Percentiles rank a stretch among this genome's conserved stretches.
Evolutionary conservation across 2,329 filamentous ascomycete genomes (phyloP).

Genomic region (Colletotrichum sp.): DNA sequence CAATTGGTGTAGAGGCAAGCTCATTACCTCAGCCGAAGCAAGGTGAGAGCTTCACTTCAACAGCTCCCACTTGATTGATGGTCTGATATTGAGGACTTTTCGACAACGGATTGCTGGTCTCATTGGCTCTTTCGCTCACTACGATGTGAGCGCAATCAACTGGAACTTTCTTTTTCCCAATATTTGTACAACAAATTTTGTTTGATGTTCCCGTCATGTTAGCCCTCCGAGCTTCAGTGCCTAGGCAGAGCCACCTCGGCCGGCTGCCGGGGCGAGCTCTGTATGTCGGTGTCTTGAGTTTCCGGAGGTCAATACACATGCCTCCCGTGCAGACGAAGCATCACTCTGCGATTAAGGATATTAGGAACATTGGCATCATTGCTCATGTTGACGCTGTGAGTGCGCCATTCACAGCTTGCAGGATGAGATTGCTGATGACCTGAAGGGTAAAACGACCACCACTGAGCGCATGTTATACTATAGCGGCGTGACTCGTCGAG

Average conservation of each 20-base stretch:
- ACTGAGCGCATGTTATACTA: constrained; percentile 99
- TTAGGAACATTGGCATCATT: constrained; percentile 97
- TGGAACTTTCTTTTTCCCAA: background rate
- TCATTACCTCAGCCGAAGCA: background rate
- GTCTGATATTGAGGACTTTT: background rate
- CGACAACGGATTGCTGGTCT: background rate
- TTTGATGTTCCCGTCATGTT: constrained; percentile 5
- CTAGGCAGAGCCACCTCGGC: constrained; percentile 1
- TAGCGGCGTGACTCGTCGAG: constrained; percentile 84
- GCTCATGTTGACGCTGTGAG: constrained; percentile 92
- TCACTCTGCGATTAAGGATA: constrained; percentile 59
- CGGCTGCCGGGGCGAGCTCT: background rate
- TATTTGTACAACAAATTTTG: background rate
- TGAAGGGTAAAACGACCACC: constrained; percentile 90
- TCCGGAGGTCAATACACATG: constrained; percentile 6
- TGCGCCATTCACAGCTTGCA: background rate
- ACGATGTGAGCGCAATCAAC: constrained; percentile 1
- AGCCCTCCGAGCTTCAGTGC: constrained; percentile 1
- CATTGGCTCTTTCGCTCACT: background rate
- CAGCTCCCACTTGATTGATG: background rate
- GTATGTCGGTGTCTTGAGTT: background rate
- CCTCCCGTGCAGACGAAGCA: constrained; percentile 26
- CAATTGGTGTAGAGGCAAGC: background rate
- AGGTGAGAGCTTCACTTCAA: background rate
- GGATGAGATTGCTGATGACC: constrained; percentile 17